These are phyloP conservation scores for Sugiyamaella novakii DNA, from an alignment of 1,139 yeast species.

Conservation along the genomic window DNA sequence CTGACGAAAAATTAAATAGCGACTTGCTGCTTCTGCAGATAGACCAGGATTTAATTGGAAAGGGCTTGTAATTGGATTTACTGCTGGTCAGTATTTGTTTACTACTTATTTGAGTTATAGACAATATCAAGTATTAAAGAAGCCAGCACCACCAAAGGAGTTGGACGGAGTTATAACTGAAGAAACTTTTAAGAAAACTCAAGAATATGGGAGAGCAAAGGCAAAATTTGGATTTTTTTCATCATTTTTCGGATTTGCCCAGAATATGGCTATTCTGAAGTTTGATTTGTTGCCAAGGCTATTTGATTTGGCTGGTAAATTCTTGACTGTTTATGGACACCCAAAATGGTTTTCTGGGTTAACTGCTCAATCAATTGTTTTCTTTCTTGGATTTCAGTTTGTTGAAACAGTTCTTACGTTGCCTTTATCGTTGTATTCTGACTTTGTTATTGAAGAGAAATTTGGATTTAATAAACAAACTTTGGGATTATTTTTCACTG, in stretches of 20 bases:
- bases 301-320: slow-evolving; percentile 59
- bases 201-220: slow-evolving; percentile 81
- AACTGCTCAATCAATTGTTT: slow-evolving; percentile 60
- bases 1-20: neutral
- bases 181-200: slow-evolving; percentile 77
- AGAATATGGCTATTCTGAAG: slow-evolving; percentile 60
- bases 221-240: slow-evolving; percentile 66
- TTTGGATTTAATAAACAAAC: slow-evolving; percentile 93
- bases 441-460: slow-evolving; percentile 87
- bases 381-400: slow-evolving; percentile 54
- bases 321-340: slow-evolving; percentile 42
- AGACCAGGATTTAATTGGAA: slow-evolving; percentile 77
- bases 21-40: slow-evolving; percentile 49
- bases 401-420: slow-evolving; percentile 55
- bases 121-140: slow-evolving; percentile 69
- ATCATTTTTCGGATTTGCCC: slow-evolving; percentile 54
- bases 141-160: slow-evolving; percentile 60
- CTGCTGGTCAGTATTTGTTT: slow-evolving; percentile 73
- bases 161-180: slow-evolving; percentile 59
- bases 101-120: slow-evolving; percentile 74
- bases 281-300: slow-evolving; percentile 67
- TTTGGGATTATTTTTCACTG: slow-evolving; percentile 66
- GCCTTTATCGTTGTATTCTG: slow-evolving; percentile 73
- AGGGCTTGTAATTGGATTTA: slow-evolving; percentile 67
- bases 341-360: slow-evolving; percentile 43